Percentiles rank a stretch among this genome's conserved stretches.
phyloP scores from a whole-genome alignment of 257 asterid species.

The Jacaranda mimosifolia region DNA sequence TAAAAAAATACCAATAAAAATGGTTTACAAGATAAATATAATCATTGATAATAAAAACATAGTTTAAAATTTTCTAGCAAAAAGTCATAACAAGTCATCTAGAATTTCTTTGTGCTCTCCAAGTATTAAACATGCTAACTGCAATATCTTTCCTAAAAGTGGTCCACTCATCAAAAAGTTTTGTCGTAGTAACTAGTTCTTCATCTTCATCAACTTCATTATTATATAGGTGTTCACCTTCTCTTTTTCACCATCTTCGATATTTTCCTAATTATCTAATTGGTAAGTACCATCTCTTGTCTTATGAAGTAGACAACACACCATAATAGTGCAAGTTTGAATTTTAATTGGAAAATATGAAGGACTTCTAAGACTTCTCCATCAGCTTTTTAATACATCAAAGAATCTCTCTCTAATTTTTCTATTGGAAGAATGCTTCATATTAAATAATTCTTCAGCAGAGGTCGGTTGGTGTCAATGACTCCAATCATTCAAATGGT shows the following conservation, averaged over 20 bases:
- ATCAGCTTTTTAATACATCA: background rate
- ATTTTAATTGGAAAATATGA: background rate
- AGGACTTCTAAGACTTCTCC: constrained; percentile 1
- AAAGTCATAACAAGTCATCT: background rate
- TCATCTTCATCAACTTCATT: background rate
- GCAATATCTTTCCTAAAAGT: background rate
- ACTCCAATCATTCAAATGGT: constrained; percentile 24
- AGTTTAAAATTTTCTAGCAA: too few relatives aligned
- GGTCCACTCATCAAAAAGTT: background rate
- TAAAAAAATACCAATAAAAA: too few relatives aligned
- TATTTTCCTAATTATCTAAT: background rate
- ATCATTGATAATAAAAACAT: too few relatives aligned
- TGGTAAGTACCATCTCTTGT: background rate
- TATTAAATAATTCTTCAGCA: constrained; percentile 4
- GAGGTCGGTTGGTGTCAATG: background rate
- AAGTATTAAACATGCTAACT: background rate
- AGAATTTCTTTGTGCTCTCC: background rate
- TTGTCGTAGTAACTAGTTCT: background rate
- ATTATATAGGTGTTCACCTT: background rate
- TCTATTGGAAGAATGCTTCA: background rate
- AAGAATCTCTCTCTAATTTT: background rate
- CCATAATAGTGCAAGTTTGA: background rate
- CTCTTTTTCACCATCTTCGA: background rate
- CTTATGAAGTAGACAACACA: background rate
- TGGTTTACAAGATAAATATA: too few relatives aligned